Evolutionary conservation across 148 eudicot genomes (phyloP), one percentile per base, ranked within the genome.

Genomic region (Rhododendron kiyosumense): DNA sequence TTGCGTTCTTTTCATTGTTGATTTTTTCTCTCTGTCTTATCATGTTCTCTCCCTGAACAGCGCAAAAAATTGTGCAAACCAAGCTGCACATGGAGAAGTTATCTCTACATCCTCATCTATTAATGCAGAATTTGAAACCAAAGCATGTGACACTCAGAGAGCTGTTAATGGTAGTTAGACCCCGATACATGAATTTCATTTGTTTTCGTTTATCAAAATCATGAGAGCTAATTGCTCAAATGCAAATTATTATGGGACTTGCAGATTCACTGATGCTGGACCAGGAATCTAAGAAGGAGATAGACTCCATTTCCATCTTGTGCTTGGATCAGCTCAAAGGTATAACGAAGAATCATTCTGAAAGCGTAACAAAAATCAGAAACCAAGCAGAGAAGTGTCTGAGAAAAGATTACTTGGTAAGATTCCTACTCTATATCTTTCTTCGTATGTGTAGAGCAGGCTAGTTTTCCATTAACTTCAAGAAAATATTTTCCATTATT

Each of bases 321-420:
- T 91, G 92, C 92, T 43, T 87, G 84, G 86, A 92, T 81, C 92
- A 93, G 88, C 94, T 96, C 76, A 85, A 88, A 20, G 77, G 86
- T 82, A 38, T 89, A 46, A 87, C 86, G 83, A 84, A 69, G 24
- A 85, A 88, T 71, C 98, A 96, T 65, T 84, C 85, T 57, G 88
- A 88, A 63, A 81, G 89, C 77, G 63, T 92, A 79, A 85, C 92
- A 84, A 88, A 73, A 77, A 92, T 94, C 61, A 83, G 89, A 38
- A 91, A 81, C 86, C 87, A 73, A 79, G 88, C 94, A 65, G 95
- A 91, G 82, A 87, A 86, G 54, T 92, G 93, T 84, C 88, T 96
- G 78, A 88, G 85, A 59, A 92, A 93, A 41, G 94, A 92, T 85
- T 96, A 94, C 86, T 61, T 84, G 99, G 99, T 96, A 93, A 4